Base-by-base conservation (phyloP, 2,329 filamentous ascomycete species). In the Chaetomium strumarium region DNA sequence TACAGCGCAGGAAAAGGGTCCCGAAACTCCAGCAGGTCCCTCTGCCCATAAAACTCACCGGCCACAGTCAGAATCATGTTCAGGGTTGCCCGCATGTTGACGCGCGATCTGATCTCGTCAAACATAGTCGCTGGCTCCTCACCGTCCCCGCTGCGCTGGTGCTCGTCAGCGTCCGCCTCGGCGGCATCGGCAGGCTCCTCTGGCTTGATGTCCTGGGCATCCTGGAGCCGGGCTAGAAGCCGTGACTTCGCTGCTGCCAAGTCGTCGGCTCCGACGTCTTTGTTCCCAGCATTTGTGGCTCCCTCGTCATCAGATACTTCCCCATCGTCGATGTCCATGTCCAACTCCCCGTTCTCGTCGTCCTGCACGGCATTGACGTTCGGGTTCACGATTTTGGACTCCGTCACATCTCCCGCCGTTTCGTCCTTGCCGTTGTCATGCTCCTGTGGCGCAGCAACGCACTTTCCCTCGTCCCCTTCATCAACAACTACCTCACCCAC, bases 21-120 rank as follows among this genome's bases (percentile, higher is more conserved):
- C 53, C 90, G 80, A 56, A 85, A 87, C 62, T 87, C 83, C 45
- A 96, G 77, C 57, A 96, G 70, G 68, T 97, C 92, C 58, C 85
- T 78, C 70, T 97, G 92, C 1, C 92, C 90, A 69, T 91, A 97
- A 59, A 88, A 83, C 70, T 96, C 90, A 62, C 90, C 91, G 44
- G 87, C 85, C 34, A 96, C 78, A 0, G 88, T 93, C 60, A 96
- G 74, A 49, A 96, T 88, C 89, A 95, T 95, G 70, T 95, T 91
- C 33, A 96, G 75, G 38, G 90, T 90, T n/a, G 83, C 85, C 29
- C 80, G 75, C 72, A 75, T 76, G 65, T 78, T 81, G 62, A 73
- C 68, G 37, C 70, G 71, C 37, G 66, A 66, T n/a, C 73, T 66
- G 34, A 63, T 58, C 53, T 62, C 57, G 40, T 62, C 62, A 12